Evolutionary conservation across 768 basidiomycete genomes (phyloP), one percentile per base, ranked within the genome.

Genomic region (Ramaria rubella): DNA sequence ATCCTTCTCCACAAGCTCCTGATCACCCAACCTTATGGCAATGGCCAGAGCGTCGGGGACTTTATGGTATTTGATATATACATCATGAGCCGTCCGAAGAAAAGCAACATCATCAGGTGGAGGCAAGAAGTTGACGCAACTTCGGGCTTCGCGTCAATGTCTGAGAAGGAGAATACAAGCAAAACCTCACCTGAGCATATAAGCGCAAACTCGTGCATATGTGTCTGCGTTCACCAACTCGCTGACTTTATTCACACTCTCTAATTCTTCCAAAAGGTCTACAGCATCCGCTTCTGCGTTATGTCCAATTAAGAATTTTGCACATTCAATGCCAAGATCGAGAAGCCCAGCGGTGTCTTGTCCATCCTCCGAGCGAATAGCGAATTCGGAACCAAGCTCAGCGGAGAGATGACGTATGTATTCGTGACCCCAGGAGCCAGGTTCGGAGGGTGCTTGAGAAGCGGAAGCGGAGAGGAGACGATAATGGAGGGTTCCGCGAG

Each of bases 211-310:
- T 50, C 96, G 84, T 49, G 75, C 77, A 65, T 80, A 98, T 0
- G 90, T 94, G 70, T 94, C 90, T 26, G 85, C 78, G 63, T 98
- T 94, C 19, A 96, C 86, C 42, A 94, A 72, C 11, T 81, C 74
- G 17, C 80, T 77, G 61, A 97, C 85, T 65, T 82, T 80, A 59
- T 85, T 79, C 24, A 96, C 86, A 62, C 89, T 87, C 69, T 99
- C 96, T 62, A 98, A 72, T 64, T 97, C 96, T 65, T 96, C 85
- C 58, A 98, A 73, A 31, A 98, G 75, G 73, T 98, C 96, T 30
- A 99, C 94, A 0, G 95, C 96, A 68, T 99, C 96, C 29, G 94
- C 94, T 70, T 99, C 96, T 9, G 94, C 96, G 65, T 99, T 97
- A 69, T 98, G 96, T 17, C 78, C 77, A 14, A 98, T 75, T 61